Evolutionary conservation across 2,329 filamentous ascomycete species (phyloP), one percentile per base, ranked within the genome.

Genomic region (Hymenoscyphus fructigenus): DNA sequence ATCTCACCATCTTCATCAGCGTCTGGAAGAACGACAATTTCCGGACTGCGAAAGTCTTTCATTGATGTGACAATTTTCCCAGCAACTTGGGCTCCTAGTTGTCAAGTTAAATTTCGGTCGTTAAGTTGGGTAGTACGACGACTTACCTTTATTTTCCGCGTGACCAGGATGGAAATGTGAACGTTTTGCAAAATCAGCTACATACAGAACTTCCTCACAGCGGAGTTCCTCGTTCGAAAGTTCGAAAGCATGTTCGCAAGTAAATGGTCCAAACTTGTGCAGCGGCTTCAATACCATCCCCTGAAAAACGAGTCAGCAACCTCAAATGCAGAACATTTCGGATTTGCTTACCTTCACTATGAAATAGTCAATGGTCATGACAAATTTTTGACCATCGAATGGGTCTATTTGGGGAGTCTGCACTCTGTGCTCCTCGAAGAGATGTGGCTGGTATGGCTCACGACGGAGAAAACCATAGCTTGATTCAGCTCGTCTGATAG

Each of bases 331-430:
- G 23, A 32, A 2, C 10, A 36, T 5, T 50, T 50, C 14, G 20
- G 34, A 12, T 50, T 47, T 56, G n/a, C 38, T 53, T 26, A 59
- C 63, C 50, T 63, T 66, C 17, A 34, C 12, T n/a, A 63, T 57
- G 29, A 66, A 63, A 50, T 60, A 66, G 12, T 63, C 53, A 17
- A 66, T 63, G n/a, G 56, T 53, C n/a, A 32, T 60, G 2, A 66
- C 50, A 44, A 58, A 66, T 15, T 57, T 47, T 10, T 44, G 12
- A 1, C 64, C 64, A 38, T 66, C 64, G n/a, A 57, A 3, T 3
- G 32, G 9, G 26, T 66, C 50, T 6, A 57, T 17, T 47, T 53
- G 28, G 0, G 56, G 38, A 5, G 15, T 28, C 3, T 28, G 26
- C 4, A 14, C 29, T 7, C 12, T 28, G 26, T 56, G 53, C 15